Percentiles rank a stretch among this genome's conserved stretches.
Evolutionary conservation across 805 yeast species (phyloP).

Genomic region (Naumovozyma castellii): DNA sequence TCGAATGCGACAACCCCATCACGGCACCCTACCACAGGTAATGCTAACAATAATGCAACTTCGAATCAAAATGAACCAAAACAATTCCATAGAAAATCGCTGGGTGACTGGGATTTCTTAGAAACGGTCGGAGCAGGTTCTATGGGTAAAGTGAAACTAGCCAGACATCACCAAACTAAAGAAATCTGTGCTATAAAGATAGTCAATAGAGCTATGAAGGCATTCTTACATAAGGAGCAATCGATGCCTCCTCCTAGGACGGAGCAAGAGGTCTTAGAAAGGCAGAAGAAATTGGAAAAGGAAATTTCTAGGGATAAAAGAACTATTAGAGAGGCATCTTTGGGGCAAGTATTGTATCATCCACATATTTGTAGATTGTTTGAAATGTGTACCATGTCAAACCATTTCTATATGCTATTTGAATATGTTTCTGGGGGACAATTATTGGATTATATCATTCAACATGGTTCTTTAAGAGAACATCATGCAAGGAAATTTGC

Average conservation of each 20-base stretch:
- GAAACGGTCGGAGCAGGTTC: conserved; percentile 97
- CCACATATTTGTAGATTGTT: conserved; percentile 85
- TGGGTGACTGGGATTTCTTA: conserved; percentile 94
- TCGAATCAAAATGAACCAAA: conserved; percentile 8
- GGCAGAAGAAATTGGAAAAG: conserved; percentile 63
- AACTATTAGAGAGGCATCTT: conserved; percentile 89
- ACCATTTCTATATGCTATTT: conserved; percentile 92
- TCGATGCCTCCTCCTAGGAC: conserved; percentile 58
- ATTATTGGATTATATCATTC: conserved; percentile 90
- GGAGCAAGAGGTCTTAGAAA: conserved; percentile 46
- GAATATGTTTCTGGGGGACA: conserved; percentile 97
- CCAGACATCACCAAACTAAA: conserved; percentile 70
- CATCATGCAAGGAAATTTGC: conserved; percentile 91
- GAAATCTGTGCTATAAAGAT: conserved; percentile 89
- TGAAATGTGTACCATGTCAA: conserved; percentile 93
- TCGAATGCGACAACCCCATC: conserved; percentile 1
- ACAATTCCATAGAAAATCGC: conserved; percentile 69
- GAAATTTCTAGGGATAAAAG: conserved; percentile 86
- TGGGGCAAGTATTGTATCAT: conserved; percentile 82
- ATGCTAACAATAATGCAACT: background rate
- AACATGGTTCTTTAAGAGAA: conserved; percentile 91
- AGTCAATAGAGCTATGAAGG: conserved; percentile 78
- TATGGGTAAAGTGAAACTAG: conserved; percentile 97
- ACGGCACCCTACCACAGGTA: background rate
- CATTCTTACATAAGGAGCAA: conserved; percentile 62